Evolutionary conservation across 441 rosid genomes (phyloP), one percentile per base, ranked within the genome.

Genomic region (Gossypium trilobum): DNA sequence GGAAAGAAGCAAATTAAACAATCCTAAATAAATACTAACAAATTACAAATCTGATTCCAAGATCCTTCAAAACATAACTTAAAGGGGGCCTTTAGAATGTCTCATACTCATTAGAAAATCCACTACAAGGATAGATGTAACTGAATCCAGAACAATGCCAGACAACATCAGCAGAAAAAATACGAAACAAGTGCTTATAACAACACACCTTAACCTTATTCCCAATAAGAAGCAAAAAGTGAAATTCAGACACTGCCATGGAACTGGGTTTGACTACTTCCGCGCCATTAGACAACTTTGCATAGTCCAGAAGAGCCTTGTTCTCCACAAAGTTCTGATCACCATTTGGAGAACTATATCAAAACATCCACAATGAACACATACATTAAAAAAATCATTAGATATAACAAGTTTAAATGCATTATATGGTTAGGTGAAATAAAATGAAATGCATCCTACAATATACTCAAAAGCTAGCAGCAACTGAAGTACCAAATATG

Each of bases 161-260:
- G 61, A 68, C 10, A 59, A 39, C 14, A 70, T 20, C 29, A 54
- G 57, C 69, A 54, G 25, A 46, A 62, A 75, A 31, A 60, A 13
- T 48, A 39, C 59, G 29, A 33, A 71, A 65, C 71, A 72, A 73
- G 68, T 73, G 75, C 33, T 75, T 19, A 55, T 52, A 74, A 59
- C 70, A 70, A 85, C 97, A 51, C 80, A 95, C 99, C 99, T 92
- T 93, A 83, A 95, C 97, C 78, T 91, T 90, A 81, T 95, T 95
- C 59, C 94, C 92, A 23, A 93, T 86, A 77, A 95, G 98, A 79
- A 95, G 97, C 80, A 95, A 79, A 81, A 91, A 95, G 85, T 95
- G 98, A 79, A 82, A 95, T 83, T 95, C 99, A 22, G 99, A 93
- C 79, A 91, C 93, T 51, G 97, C 92, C 89, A 95, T 85, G 60